Evolutionary conservation across 2,329 filamentous ascomycete genomes (phyloP).

Genomic region (Aspergillus pseudoglaucus): DNA sequence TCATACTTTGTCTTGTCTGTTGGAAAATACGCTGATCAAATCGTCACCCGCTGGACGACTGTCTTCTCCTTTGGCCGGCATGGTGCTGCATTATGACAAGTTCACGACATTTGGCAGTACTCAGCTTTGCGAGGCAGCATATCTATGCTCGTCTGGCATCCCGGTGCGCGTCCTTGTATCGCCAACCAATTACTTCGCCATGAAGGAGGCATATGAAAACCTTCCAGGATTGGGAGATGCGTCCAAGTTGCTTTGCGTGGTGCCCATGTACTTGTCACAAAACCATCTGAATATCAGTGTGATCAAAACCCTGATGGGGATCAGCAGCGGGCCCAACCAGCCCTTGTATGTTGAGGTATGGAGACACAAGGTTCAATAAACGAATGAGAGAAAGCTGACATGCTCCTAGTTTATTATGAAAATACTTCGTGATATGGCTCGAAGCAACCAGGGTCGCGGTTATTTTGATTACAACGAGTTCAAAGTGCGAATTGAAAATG

Average conservation of each 20-base stretch:
- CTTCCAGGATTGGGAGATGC: slow-evolving; percentile 24
- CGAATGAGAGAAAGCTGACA: background rate
- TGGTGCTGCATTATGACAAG: slow-evolving; percentile 53
- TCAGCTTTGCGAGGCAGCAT: slow-evolving; percentile 50
- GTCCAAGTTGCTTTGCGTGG: slow-evolving; percentile 35
- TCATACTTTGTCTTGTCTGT: slow-evolving; percentile 53
- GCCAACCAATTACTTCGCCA: slow-evolving; percentile 39
- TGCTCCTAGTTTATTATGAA: slow-evolving; percentile 34
- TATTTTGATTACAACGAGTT: slow-evolving; percentile 44
- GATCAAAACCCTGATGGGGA: slow-evolving; percentile 52
- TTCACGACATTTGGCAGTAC: slow-evolving; percentile 32
- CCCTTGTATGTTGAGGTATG: slow-evolving; percentile 47
- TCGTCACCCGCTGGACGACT: slow-evolving; percentile 37
- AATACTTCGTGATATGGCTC: slow-evolving; percentile 48
- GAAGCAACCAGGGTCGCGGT: slow-evolving; percentile 24
- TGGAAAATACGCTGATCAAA: slow-evolving; percentile 39
- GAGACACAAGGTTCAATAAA: background rate
- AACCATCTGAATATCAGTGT: slow-evolving; percentile 46
- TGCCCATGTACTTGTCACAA: slow-evolving; percentile 42
- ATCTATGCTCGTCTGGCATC: slow-evolving; percentile 44
- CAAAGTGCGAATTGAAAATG: slow-evolving; percentile 26
- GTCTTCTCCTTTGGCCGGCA: slow-evolving; percentile 42
- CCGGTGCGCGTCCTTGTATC: slow-evolving; percentile 49
- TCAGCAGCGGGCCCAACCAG: slow-evolving; percentile 33
- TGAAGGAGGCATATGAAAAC: slow-evolving; percentile 38